These are phyloP conservation scores for Backusella luteola DNA, from an alignment of 192 early-diverging fungal species.

Conservation along the genomic window DNA sequence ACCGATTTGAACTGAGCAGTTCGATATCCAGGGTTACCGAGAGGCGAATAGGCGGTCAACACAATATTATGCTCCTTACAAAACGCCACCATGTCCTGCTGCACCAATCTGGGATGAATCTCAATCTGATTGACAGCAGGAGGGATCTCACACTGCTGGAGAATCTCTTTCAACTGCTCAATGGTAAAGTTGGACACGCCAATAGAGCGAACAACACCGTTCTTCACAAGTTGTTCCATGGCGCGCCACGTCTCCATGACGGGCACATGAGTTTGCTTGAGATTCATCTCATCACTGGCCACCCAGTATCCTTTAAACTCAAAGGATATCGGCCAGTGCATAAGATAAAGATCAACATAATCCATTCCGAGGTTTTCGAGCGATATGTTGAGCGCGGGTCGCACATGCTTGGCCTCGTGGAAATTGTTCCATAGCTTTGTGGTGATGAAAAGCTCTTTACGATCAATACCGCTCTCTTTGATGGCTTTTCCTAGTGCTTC, in stretches of 20 bases:
- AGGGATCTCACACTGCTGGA: slow-evolving; percentile 56
- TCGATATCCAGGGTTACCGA: slow-evolving; percentile 44
- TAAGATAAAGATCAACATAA: slow-evolving; percentile 82
- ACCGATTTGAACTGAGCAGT: not conserved
- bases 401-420: slow-evolving; percentile 66
- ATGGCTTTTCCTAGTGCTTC: slow-evolving; percentile 64
- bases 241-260: slow-evolving; percentile 65
- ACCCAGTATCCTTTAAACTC: slow-evolving; percentile 33
- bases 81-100: slow-evolving; percentile 60
- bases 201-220: slow-evolving; percentile 62
- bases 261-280: slow-evolving; percentile 38
- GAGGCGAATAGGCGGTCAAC: slow-evolving; percentile 71
- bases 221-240: slow-evolving; percentile 71
- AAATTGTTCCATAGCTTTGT: slow-evolving; percentile 48
- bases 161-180: slow-evolving; percentile 54
- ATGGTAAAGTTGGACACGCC: slow-evolving; percentile 79
- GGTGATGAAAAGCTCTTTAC: slow-evolving; percentile 66
- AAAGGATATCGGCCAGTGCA: slow-evolving; percentile 82
- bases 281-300: slow-evolving; percentile 14
- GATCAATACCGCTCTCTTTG: slow-evolving; percentile 45
- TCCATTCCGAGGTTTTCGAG: slow-evolving; percentile 66
- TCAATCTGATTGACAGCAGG: slow-evolving; percentile 73
- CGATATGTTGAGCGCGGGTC: slow-evolving; percentile 57
- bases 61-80: slow-evolving; percentile 57
- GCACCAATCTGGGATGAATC: slow-evolving; percentile 53